phyloP scores from a whole-genome alignment of 169 alveolate genomes.

The Cryptosporidium viatorum region DNA sequence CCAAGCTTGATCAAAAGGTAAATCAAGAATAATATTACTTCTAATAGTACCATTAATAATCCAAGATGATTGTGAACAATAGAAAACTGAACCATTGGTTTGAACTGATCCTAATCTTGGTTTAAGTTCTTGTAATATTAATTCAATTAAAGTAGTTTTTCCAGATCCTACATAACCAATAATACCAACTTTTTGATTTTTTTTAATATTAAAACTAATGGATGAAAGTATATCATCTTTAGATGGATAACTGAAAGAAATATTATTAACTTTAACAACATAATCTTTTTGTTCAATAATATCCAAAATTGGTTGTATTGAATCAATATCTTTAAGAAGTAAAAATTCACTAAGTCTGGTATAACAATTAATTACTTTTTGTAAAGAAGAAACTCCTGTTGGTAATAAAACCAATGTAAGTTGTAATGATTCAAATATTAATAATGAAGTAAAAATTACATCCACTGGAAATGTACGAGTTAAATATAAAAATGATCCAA shows the following conservation, averaged over 20 bases:
- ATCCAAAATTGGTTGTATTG: not conserved
- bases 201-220: slow-evolving; percentile 76
- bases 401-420: slow-evolving; percentile 42
- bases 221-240: slow-evolving; percentile 40
- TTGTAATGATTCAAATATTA: slow-evolving; percentile 50
- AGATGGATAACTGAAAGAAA: slow-evolving; percentile 13
- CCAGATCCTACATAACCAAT: slow-evolving; percentile 89
- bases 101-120: slow-evolving; percentile 77
- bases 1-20: slow-evolving; percentile 78
- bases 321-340: slow-evolving; percentile 8
- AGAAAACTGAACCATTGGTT: slow-evolving; percentile 77
- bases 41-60: slow-evolving; percentile 79
- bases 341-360: slow-evolving; percentile 53
- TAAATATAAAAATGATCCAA: slow-evolving; percentile 42
- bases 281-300: not conserved
- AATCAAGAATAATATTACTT: slow-evolving; percentile 82
- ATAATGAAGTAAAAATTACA: slow-evolving; percentile 45
- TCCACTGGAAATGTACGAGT: slow-evolving; percentile 34
- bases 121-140: slow-evolving; percentile 78
- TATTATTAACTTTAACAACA: not conserved
- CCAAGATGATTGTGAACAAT: slow-evolving; percentile 81
- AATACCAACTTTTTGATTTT: slow-evolving; percentile 83
- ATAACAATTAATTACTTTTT: slow-evolving; percentile 45
- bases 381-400: slow-evolving; percentile 41
- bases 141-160: slow-evolving; percentile 81